phyloP scores from a whole-genome alignment of 208 protist genomes.

The Eutreptiella sp. region DNA sequence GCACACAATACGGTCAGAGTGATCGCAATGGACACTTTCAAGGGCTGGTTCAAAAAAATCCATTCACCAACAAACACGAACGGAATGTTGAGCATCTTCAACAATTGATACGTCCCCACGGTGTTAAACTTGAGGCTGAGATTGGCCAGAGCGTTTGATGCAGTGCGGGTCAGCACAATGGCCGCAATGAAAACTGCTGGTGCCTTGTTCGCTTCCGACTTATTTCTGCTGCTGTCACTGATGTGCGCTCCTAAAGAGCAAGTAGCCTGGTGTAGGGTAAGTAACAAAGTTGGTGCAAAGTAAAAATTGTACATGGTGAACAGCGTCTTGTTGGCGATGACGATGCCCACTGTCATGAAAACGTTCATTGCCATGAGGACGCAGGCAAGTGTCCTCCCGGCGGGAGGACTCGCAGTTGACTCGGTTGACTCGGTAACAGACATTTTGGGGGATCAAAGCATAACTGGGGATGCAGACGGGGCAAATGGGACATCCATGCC shows the following conservation, averaged over 20 bases:
- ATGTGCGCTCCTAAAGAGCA: slow-evolving; percentile 61
- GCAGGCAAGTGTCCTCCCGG: no score
- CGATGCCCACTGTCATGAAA: slow-evolving; percentile 47
- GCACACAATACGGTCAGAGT: no score
- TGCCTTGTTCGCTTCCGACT: slow-evolving; percentile 39
- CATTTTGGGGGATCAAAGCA: no score
- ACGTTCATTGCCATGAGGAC: slow-evolving; percentile 60
- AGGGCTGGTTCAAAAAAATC: no score
- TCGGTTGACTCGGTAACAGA: no score
- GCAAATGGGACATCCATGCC: no score
- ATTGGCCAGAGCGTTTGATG: slow-evolving; percentile 1
- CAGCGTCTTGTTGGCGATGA: slow-evolving; percentile 59
- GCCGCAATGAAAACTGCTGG: no score
- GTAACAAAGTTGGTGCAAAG: slow-evolving; percentile 51
- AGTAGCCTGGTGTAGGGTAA: no score
- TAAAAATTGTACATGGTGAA: slow-evolving; percentile 50
- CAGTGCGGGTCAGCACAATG: not conserved
- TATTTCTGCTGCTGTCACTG: slow-evolving; percentile 42
- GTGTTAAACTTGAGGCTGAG: slow-evolving; percentile 23
- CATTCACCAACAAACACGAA: no score
- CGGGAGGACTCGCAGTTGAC: no score
- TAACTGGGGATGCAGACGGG: no score
- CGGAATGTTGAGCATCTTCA: slow-evolving; percentile 5
- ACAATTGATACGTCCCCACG: slow-evolving; percentile 12
- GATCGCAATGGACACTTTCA: no score